These are phyloP conservation scores for Pythium grandisporangium DNA, from an alignment of 352 stramenopile species.

Conservation along the genomic window DNA sequence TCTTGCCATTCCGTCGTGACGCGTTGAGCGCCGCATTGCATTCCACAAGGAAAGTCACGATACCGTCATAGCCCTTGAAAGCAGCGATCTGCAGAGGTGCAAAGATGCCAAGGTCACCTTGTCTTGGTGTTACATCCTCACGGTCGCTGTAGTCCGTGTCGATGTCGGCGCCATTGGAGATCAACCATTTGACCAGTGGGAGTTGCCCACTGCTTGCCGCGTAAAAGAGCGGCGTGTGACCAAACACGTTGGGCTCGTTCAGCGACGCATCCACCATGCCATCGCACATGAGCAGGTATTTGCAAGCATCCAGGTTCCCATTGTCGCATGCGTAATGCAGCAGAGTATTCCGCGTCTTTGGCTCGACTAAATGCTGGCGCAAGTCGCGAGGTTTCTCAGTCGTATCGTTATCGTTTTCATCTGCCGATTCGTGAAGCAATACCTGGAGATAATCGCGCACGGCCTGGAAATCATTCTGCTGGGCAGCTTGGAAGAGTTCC, in stretches of 20 bases:
- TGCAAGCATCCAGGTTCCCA: conserved; percentile 76
- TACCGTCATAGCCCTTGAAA: conserved; percentile 56
- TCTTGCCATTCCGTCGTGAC: conserved; percentile 61
- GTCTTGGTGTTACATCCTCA: conserved; percentile 27
- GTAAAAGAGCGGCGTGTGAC: conserved; percentile 75
- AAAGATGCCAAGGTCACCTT: conserved; percentile 62
- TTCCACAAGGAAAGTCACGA: conserved; percentile 74
- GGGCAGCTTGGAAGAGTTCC: conserved; percentile 58
- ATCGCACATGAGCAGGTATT: conserved; percentile 66
- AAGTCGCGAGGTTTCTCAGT: not conserved
- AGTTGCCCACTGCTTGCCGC: conserved; percentile 60
- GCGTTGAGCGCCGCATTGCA: conserved; percentile 72
- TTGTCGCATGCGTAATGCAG: conserved; percentile 79
- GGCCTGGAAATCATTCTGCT: conserved; percentile 56
- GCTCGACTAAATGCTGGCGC: conserved; percentile 37
- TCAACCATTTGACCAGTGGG: conserved; percentile 75
- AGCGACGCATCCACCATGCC: conserved; percentile 45
- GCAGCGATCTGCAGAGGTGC: conserved; percentile 71
- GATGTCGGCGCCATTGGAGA: conserved; percentile 78
- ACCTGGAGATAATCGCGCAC: conserved; percentile 53
- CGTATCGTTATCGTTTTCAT: conserved; percentile 1
- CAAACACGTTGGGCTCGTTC: conserved; percentile 71
- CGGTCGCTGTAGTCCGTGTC: conserved; percentile 74
- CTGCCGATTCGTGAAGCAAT: conserved; percentile 21
- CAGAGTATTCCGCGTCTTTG: conserved; percentile 63